Conservation (phyloP, 768 basidiomycete genomes). For the Russula sp. region DNA sequence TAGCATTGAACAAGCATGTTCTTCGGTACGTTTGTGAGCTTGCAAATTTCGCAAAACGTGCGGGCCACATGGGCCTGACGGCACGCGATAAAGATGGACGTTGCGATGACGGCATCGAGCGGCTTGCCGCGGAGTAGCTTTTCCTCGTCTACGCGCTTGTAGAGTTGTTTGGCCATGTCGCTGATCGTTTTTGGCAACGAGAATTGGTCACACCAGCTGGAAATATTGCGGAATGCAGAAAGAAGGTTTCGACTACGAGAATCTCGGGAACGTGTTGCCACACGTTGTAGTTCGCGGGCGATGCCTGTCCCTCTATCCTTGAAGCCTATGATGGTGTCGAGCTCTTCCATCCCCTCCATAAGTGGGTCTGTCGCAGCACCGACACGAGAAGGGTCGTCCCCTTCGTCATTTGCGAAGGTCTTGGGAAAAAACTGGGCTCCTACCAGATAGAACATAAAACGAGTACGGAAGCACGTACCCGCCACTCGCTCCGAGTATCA, state of each 20-base stretch:
- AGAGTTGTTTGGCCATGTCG: slow-evolving; percentile 95
- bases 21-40: slow-evolving; percentile 90
- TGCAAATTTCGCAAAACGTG: slow-evolving; percentile 94
- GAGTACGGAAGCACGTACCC: slow-evolving; percentile 53
- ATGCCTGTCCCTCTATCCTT: slow-evolving; percentile 92
- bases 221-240: slow-evolving; percentile 87
- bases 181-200: slow-evolving; percentile 89
- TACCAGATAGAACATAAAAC: slow-evolving; percentile 27
- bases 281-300: slow-evolving; percentile 88
- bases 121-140: slow-evolving; percentile 89
- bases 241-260: slow-evolving; percentile 84
- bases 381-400: slow-evolving; percentile 99
- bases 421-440: slow-evolving; percentile 39
- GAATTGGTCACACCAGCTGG: slow-evolving; percentile 93
- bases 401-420: slow-evolving; percentile 99
- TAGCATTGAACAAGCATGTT: slow-evolving; percentile 93
- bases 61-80: slow-evolving; percentile 92
- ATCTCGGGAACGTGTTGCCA: slow-evolving; percentile 74
- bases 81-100: slow-evolving; percentile 97
- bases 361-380: slow-evolving; percentile 95
- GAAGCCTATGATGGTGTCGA: slow-evolving; percentile 94
- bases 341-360: slow-evolving; percentile 91
- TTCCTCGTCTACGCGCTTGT: slow-evolving; percentile 96
- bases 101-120: slow-evolving; percentile 90
- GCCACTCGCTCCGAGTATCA: slow-evolving; percentile 98